A percentile compares a stretch with the other conserved stretches of the same genome.
These are phyloP conservation scores for Choiromyces venosus DNA, from an alignment of 495 filamentous ascomycete species.

Conservation along the genomic window DNA sequence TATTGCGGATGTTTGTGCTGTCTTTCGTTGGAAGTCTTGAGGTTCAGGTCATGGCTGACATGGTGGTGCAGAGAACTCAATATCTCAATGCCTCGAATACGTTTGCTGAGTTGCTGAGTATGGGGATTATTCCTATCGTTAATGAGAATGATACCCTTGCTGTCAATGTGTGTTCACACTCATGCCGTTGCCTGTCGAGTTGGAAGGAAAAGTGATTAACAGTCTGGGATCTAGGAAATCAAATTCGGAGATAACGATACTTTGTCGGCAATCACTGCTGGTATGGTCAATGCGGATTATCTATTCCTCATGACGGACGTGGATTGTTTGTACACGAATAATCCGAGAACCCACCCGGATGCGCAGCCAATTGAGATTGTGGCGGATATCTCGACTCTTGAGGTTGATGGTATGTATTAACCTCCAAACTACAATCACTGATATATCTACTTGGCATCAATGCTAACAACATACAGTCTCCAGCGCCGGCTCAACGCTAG, in stretches of 20 bases:
- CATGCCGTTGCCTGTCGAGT: neutral
- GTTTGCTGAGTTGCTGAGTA: slow-evolving; percentile 77
- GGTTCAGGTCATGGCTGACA: slow-evolving; percentile 25
- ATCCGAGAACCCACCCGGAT: slow-evolving; percentile 76
- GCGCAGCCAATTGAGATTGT: slow-evolving; percentile 88
- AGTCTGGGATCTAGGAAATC: slow-evolving; percentile 61
- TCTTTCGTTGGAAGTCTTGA: neutral
- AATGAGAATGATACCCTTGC: slow-evolving; percentile 98
- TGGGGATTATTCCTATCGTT: slow-evolving; percentile 96
- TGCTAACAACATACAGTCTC: slow-evolving; percentile 54
- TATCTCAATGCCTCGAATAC: slow-evolving; percentile 97
- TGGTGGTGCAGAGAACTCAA: slow-evolving; percentile 64
- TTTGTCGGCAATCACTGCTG: slow-evolving; percentile 89
- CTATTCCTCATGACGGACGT: slow-evolving; percentile 99
- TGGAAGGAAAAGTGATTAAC: slow-evolving; percentile 13
- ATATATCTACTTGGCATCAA: slow-evolving; percentile 1
- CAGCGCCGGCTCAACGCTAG: slow-evolving; percentile 76
- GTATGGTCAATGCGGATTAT: slow-evolving; percentile 94
- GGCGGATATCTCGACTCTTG: slow-evolving; percentile 76
- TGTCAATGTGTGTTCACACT: slow-evolving; percentile 57
- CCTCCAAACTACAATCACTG: neutral
- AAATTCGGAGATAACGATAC: slow-evolving; percentile 99
- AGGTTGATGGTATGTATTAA: slow-evolving; percentile 61
- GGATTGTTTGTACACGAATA: slow-evolving; percentile 93
- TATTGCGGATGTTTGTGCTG: slow-evolving; percentile 72